phyloP scores from a whole-genome alignment of 2,329 filamentous ascomycete species.

The Tolypocladium tundrense region DNA sequence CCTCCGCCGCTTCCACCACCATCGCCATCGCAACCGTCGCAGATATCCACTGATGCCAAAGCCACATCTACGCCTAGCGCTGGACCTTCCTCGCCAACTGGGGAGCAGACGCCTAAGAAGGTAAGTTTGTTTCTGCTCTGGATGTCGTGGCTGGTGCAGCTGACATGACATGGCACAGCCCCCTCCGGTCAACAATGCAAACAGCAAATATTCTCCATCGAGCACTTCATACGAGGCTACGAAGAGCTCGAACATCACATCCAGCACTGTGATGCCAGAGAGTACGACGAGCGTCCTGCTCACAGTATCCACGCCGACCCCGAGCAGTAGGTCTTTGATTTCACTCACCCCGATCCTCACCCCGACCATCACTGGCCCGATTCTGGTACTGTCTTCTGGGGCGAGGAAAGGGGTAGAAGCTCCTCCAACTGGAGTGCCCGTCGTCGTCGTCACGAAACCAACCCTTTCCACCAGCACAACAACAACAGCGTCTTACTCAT shows the following conservation, averaged over 20 bases:
- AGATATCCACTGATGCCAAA: not conserved
- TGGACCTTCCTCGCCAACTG: not conserved
- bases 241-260: not conserved
- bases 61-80: not conserved
- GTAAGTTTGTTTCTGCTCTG: not conserved
- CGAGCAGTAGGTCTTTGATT: not conserved
- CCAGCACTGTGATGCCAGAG: not conserved
- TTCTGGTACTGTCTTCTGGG: slow-evolving; percentile 1
- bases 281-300: not conserved
- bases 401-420: slow-evolving; percentile 3
- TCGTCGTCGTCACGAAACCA: not conserved
- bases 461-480: not conserved
- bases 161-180: not conserved
- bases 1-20: not conserved
- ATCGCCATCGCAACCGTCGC: not conserved
- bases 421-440: not conserved
- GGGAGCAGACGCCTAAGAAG: not conserved
- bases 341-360: not conserved
- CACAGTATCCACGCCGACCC: not conserved
- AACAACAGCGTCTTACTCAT: not conserved
- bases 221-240: not conserved
- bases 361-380: not conserved
- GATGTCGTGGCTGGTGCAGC: not conserved
- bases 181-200: not conserved
- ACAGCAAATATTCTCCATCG: not conserved